Percentiles rank a stretch among this genome's conserved stretches.
Evolutionary conservation across 768 basidiomycete species (phyloP).

Genomic region (Lentinula boryana): DNA sequence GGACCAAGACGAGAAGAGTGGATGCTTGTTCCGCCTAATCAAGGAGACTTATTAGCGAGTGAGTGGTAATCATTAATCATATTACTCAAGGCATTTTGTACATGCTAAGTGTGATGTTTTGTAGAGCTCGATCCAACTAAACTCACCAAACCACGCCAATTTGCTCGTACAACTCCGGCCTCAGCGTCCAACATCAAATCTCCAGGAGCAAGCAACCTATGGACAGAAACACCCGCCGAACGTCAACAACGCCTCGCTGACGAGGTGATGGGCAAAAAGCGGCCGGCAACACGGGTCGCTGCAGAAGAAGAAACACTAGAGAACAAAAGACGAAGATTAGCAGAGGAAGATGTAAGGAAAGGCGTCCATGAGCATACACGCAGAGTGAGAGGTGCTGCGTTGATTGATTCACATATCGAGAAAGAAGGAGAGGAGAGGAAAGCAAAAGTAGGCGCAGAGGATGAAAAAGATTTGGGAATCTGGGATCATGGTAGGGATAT

Average conservation of each 20-base stretch:
- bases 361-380: conserved; percentile 79
- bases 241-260: conserved; percentile 88
- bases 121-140: conserved; percentile 85
- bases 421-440: not conserved
- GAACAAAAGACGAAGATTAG: conserved; percentile 53
- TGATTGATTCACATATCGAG: conserved; percentile 48
- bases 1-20: conserved; percentile 84
- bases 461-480: conserved; percentile 43
- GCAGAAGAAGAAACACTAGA: conserved; percentile 37
- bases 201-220: conserved; percentile 43
- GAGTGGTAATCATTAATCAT: conserved; percentile 21
- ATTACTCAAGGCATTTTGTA: not conserved
- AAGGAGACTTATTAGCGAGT: conserved; percentile 77
- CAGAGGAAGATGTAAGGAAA: conserved; percentile 58
- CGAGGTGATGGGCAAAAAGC: conserved; percentile 89
- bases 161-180: conserved; percentile 54
- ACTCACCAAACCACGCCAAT: conserved; percentile 67
- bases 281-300: conserved; percentile 47
- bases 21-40: conserved; percentile 94
- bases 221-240: conserved; percentile 98
- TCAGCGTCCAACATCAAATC: conserved; percentile 38
- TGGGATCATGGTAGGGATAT: conserved; percentile 96
- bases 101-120: not conserved
- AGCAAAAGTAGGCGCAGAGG: conserved; percentile 14
- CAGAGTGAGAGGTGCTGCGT: conserved; percentile 44